Base-by-base conservation (phyloP, 2,329 filamentous ascomycete species). In the Xylariaceae sp. region DNA sequence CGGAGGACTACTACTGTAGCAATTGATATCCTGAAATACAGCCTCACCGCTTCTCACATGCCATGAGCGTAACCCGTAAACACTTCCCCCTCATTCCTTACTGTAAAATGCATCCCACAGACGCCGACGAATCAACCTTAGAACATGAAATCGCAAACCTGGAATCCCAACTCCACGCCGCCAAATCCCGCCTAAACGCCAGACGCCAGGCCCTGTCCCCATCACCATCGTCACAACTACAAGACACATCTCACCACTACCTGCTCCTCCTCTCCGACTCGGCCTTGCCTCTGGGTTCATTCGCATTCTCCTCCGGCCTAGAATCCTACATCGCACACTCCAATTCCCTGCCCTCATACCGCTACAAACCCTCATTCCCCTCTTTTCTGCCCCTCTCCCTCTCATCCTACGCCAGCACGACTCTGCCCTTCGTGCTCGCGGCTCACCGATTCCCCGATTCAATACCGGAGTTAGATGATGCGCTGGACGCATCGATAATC, bases 261-360 rank as follows among this genome's bases (percentile, higher is more conserved):
- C 80, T 90, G 35, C 80, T 92, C 31, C 76, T 94, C 3, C 82
- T 92, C 43, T 82, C 89, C 42, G 89, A 94, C 73, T 91, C 89
- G 1, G 87, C 87, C 12, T 80, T 94, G 2, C 89, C 89, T 1
- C 76, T 94, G 0, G 89, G 89, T 49, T 89, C 88, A n/a, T 94
- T 94, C 70, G 89, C 89, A 61, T 94, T 92, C 73, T 89, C 84
- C 73, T 87, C 82, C 58, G 88, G 88, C 3, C 78, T 94, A 14
- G 89, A 94, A 71, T 92, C 88, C 38, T 92, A 86, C 67, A 81
- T 91, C 15, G 85, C 86, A 3, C 89, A 94, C 72, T 75, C 75
- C 58, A 72, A 68, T 51, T 60, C 47, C 22, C 17, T 52, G 3
- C 5, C 27, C 15, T 33, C 42, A 11, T 27, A 39, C 2, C n/a